phyloP scores from a whole-genome alignment of 306 rosid genomes.

The Cucumis cinereus region DNA sequence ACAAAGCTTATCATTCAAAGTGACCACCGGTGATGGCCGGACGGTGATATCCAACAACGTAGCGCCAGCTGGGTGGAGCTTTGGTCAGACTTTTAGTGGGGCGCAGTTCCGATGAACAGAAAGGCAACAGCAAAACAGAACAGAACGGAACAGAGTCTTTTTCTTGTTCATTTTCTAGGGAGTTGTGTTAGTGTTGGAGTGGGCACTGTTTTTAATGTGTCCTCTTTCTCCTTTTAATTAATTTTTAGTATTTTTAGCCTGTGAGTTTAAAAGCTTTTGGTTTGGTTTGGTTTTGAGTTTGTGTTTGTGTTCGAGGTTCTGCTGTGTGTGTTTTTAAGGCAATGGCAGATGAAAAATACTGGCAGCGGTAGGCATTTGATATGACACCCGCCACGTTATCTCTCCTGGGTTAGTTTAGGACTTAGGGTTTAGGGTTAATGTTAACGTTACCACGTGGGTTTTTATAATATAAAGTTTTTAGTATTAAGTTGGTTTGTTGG shows the following conservation, averaged over 20 bases:
- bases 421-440: neutral
- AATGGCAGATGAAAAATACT: slow-evolving; percentile 14
- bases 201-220: slow-evolving; percentile 29
- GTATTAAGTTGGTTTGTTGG: neutral
- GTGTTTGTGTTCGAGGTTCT: neutral
- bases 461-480: neutral
- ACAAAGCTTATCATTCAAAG: slow-evolving; percentile 61
- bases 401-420: neutral
- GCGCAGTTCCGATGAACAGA: slow-evolving; percentile 25
- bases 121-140: neutral
- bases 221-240: neutral
- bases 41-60: slow-evolving; percentile 33
- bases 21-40: slow-evolving; percentile 54
- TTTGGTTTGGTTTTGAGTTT: neutral
- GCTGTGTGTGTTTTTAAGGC: slow-evolving; percentile 13
- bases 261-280: neutral
- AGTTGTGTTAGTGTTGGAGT: slow-evolving; percentile 1
- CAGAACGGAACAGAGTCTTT: neutral
- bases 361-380: slow-evolving; percentile 37
- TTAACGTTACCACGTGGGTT: neutral
- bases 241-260: neutral
- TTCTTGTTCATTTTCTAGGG: neutral
- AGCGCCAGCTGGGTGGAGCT: slow-evolving; percentile 51
- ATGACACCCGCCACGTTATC: slow-evolving; percentile 29
- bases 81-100: slow-evolving; percentile 62